Conservation (phyloP, 2,329 filamentous ascomycete species). For the Xylaria arbuscula region DNA sequence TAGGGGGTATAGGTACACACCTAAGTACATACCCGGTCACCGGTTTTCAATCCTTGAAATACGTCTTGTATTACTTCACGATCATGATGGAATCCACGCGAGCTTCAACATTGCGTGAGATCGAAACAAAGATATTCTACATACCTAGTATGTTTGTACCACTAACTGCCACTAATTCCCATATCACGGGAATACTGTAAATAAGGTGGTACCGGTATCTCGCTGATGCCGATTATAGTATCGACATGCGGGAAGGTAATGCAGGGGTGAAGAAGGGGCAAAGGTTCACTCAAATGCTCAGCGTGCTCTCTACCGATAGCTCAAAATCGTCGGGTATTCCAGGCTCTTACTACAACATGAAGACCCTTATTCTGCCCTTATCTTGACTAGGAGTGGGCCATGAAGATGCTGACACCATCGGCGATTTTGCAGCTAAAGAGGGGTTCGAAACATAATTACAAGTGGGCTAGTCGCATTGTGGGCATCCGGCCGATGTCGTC, state of each 20-base stretch:
- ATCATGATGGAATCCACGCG: too few relatives aligned
- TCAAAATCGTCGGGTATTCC: not conserved
- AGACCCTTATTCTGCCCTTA: not conserved
- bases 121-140: not conserved
- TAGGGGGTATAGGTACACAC: not conserved
- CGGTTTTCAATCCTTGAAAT: too few relatives aligned
- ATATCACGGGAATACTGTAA: not conserved
- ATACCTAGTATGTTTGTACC: not conserved
- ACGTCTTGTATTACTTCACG: not conserved
- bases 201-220: not conserved
- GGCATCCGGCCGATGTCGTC: constrained; percentile 30
- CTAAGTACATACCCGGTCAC: not conserved
- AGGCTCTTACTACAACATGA: not conserved
- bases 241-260: not conserved
- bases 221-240: constrained; percentile 1
- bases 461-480: not conserved
- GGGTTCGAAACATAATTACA: not conserved
- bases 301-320: too few relatives aligned
- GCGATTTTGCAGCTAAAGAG: not conserved
- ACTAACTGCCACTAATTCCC: not conserved
- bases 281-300: not conserved
- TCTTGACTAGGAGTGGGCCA: not conserved
- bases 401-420: not conserved
- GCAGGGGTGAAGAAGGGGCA: not conserved
- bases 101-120: not conserved